phyloP scores from a whole-genome alignment of 129 eudicot species.

The carrot (Daucus carota) region DNA sequence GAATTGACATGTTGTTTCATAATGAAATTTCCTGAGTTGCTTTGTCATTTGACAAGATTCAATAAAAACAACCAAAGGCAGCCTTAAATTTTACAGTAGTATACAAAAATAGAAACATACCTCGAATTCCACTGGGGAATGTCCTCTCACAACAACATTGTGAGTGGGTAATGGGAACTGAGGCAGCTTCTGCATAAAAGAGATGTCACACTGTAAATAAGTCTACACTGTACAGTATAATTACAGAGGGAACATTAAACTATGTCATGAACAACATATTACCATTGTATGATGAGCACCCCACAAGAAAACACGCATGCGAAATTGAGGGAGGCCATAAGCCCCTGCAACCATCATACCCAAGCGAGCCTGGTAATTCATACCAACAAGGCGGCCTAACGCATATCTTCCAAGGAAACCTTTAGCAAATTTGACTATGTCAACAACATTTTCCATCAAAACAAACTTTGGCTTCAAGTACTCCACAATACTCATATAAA shows the following conservation, averaged over 20 bases:
- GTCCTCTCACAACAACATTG: constrained; percentile 62
- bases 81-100: background rate
- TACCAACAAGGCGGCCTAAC: constrained; percentile 54
- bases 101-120: constrained; percentile 20
- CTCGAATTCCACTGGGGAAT: constrained; percentile 61
- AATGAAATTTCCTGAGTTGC: background rate
- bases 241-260: background rate
- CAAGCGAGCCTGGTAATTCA: constrained; percentile 69
- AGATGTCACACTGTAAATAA: background rate
- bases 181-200: constrained; percentile 58
- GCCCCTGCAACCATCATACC: constrained; percentile 91
- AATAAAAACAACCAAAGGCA: background rate
- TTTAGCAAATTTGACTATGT: constrained; percentile 49
- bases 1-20: background rate
- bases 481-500: constrained; percentile 63
- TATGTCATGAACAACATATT: background rate
- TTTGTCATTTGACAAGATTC: no score
- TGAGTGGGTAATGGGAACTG: constrained; percentile 88
- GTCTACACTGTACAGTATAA: background rate
- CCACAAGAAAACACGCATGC: constrained; percentile 34
- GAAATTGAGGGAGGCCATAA: constrained; percentile 84
- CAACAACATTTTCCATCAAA: constrained; percentile 90
- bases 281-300: constrained; percentile 46
- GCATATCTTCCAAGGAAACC: constrained; percentile 80
- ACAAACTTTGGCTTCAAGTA: constrained; percentile 56